phyloP scores from a whole-genome alignment of 371 early-diverging fungal species.

The Mucor mucedo region DNA sequence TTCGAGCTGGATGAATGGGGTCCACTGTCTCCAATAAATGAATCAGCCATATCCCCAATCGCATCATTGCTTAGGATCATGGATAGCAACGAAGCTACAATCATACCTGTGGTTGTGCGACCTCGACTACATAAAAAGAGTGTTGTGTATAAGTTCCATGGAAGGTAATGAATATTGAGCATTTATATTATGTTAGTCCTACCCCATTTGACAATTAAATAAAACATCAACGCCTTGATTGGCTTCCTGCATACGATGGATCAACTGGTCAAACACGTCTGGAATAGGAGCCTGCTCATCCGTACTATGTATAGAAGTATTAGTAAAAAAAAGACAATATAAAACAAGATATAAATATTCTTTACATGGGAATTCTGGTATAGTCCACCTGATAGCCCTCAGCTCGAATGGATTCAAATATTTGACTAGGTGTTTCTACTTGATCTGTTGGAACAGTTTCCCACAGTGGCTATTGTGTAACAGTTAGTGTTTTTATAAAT shows the following conservation, averaged over 20 bases:
- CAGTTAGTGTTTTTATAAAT: background rate
- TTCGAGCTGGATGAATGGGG: background rate
- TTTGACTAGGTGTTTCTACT: slow-evolving; percentile 62
- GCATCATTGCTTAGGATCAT: slow-evolving; percentile 51
- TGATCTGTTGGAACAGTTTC: slow-evolving; percentile 55
- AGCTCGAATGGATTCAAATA: slow-evolving; percentile 49
- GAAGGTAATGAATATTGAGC: no score
- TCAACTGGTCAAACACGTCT: slow-evolving; percentile 68
- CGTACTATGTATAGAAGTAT: slow-evolving; percentile 41
- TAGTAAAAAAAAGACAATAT: background rate
- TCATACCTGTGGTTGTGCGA: slow-evolving; percentile 80
- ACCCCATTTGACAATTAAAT: slow-evolving; percentile 85
- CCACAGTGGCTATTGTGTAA: slow-evolving; percentile 58
- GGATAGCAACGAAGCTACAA: slow-evolving; percentile 63
- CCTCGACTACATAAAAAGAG: slow-evolving; percentile 59
- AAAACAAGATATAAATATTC: background rate
- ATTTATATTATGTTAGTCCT: background rate
- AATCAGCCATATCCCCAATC: slow-evolving; percentile 36
- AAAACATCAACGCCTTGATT: slow-evolving; percentile 52
- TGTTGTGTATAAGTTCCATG: no score
- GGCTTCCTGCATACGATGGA: slow-evolving; percentile 51
- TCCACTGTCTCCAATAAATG: slow-evolving; percentile 30
- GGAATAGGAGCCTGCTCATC: slow-evolving; percentile 82
- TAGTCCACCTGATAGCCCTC: slow-evolving; percentile 66
- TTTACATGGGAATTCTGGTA: slow-evolving; percentile 67